phyloP scores from a whole-genome alignment of 306 rosid genomes.

The Abrus pulchellus region DNA sequence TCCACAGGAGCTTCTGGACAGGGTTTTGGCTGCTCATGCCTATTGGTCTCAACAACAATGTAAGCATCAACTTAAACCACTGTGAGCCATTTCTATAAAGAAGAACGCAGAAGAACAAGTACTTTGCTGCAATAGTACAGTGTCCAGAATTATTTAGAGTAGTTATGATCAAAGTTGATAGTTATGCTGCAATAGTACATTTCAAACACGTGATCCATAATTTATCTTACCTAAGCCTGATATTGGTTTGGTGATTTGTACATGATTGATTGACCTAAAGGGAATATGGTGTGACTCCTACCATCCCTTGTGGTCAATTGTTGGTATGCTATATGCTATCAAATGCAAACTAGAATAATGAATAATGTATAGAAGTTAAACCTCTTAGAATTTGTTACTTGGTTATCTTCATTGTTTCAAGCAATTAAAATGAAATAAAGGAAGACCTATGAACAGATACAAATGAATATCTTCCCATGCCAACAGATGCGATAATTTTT shows the following conservation, averaged over 20 bases:
- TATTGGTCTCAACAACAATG: constrained; percentile 77
- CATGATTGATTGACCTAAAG: constrained; percentile 50
- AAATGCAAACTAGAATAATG: constrained; percentile 51
- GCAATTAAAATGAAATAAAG: constrained; percentile 3
- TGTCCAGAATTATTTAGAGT: constrained; percentile 21
- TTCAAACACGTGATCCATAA: constrained; percentile 44
- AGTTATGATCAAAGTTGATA: constrained; percentile 47
- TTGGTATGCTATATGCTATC: constrained; percentile 20
- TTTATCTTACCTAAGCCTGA: constrained; percentile 45
- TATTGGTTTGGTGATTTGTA: constrained; percentile 56
- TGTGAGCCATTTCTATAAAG: constrained; percentile 44
- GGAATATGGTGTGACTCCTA: constrained; percentile 26
- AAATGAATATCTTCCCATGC: constrained; percentile 10
- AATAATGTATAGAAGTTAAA: constrained; percentile 46
- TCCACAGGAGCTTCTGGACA: constrained; percentile 82
- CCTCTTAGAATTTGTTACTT: constrained; percentile 13
- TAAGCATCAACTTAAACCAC: constrained; percentile 58
- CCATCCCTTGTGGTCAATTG: constrained; percentile 41
- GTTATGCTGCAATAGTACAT: constrained; percentile 42
- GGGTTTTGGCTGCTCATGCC: constrained; percentile 79
- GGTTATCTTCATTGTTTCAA: background rate
- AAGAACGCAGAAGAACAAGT: constrained; percentile 43
- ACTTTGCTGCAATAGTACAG: constrained; percentile 26
- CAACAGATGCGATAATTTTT: constrained; percentile 8
- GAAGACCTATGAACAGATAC: background rate